These are phyloP conservation scores for Teunomyces atbi DNA, from an alignment of 805 yeast species.

Conservation along the genomic window DNA sequence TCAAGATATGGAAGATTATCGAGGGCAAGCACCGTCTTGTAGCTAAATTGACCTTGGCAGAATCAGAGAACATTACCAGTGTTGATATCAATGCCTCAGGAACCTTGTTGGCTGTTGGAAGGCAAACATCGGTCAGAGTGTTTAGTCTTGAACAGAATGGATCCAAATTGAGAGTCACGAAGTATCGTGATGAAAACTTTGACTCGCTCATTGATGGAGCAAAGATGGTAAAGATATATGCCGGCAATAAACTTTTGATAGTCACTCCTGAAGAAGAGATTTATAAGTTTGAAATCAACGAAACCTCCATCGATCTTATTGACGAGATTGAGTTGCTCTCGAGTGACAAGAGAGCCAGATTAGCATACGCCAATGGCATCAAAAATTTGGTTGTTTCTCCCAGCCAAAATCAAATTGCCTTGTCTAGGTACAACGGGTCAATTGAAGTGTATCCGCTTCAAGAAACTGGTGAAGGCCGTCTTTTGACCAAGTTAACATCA, in stretches of 20 bases:
- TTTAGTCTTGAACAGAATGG: slow-evolving; percentile 54
- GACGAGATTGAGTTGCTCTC: slow-evolving; percentile 40
- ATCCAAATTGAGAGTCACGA: slow-evolving; percentile 46
- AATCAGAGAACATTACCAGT: slow-evolving; percentile 75
- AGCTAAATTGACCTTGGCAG: slow-evolving; percentile 62
- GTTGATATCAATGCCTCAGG: slow-evolving; percentile 68
- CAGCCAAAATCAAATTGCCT: slow-evolving; percentile 46
- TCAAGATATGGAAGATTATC: slow-evolving; percentile 75
- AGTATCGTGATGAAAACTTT: slow-evolving; percentile 46
- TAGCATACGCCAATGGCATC: slow-evolving; percentile 51
- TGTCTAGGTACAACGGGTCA: slow-evolving; percentile 64
- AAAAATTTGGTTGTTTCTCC: slow-evolving; percentile 51
- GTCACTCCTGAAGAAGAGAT: slow-evolving; percentile 64
- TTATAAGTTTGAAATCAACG: slow-evolving; percentile 37
- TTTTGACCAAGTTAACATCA: slow-evolving; percentile 58
- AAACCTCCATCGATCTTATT: slow-evolving; percentile 28
- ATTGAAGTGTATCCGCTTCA: slow-evolving; percentile 49
- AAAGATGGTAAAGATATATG: slow-evolving; percentile 48
- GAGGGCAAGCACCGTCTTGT: slow-evolving; percentile 53
- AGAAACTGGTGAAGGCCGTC: slow-evolving; percentile 21
- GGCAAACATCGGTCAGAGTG: slow-evolving; percentile 64
- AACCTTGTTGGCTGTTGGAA: slow-evolving; percentile 65
- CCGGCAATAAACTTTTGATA: slow-evolving; percentile 46
- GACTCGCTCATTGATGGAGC: slow-evolving; percentile 53
- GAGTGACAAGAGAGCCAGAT: slow-evolving; percentile 19